phyloP scores from a whole-genome alignment of 2,329 filamentous ascomycete species.

The Nemania sp. region DNA sequence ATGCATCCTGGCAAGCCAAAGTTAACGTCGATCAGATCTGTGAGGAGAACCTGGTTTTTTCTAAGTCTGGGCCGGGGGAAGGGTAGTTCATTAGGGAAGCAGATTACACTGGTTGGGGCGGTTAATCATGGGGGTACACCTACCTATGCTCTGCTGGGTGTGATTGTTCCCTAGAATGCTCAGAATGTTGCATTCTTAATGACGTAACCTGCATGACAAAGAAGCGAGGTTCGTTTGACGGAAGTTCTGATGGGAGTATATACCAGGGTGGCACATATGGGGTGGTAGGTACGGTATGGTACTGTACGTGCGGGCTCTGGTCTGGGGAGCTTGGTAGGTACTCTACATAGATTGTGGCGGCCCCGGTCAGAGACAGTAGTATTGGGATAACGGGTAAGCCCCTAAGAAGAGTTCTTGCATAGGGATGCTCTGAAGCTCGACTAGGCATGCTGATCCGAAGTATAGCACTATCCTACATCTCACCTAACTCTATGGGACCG shows the following conservation, averaged over 20 bases:
- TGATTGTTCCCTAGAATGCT: constrained; percentile 13
- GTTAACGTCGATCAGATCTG: constrained; percentile 29
- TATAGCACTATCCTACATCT: not conserved
- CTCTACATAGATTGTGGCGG: not conserved
- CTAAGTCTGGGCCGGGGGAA: constrained; percentile 24
- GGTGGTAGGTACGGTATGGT: not conserved
- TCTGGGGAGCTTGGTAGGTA: not conserved
- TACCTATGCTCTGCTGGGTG: not conserved
- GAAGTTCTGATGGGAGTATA: not conserved
- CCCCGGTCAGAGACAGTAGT: not conserved
- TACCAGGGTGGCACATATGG: not conserved
- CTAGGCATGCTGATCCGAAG: not conserved
- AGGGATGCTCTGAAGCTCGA: not conserved
- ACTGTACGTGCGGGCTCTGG: too few species aligned
- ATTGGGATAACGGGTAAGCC: not conserved
- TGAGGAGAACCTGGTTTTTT: constrained; percentile 39
- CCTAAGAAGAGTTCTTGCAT: not conserved
- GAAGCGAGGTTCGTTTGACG: not conserved
- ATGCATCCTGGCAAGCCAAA: constrained; percentile 22
- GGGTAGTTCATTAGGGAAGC: constrained; percentile 13
- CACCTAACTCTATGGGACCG: not conserved
- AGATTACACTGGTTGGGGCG: constrained; percentile 19
- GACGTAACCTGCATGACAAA: constrained; percentile 7
- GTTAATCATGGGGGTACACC: constrained; percentile 23
- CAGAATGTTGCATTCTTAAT: constrained; percentile 1